A percentile compares a stretch with the other conserved stretches of the same genome.
phyloP scores from a whole-genome alignment of 306 rosid species.

The Vigna reflexopilosa region DNA sequence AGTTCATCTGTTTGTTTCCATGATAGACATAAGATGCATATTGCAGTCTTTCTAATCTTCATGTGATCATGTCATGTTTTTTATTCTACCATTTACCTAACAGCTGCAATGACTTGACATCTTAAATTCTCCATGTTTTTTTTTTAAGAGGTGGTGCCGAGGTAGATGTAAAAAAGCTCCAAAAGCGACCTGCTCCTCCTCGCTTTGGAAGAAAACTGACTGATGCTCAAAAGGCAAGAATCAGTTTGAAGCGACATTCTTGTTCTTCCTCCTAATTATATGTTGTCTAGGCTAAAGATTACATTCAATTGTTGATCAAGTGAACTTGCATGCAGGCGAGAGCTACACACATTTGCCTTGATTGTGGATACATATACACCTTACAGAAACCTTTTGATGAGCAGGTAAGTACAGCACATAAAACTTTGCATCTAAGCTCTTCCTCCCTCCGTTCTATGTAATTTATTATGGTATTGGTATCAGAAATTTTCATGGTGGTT shows the following conservation, averaged over 20 bases:
- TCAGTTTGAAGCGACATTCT: conserved; percentile 25
- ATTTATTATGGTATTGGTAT: conserved; percentile 2
- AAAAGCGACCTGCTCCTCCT: conserved; percentile 94
- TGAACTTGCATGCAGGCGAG: conserved; percentile 70
- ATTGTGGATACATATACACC: conserved; percentile 90
- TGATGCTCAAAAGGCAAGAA: conserved; percentile 80
- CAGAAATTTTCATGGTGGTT: background rate
- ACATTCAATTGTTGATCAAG: conserved; percentile 37
- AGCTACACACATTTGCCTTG: conserved; percentile 96
- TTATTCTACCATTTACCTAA: conserved; percentile 9
- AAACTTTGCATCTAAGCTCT: background rate
- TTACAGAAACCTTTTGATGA: conserved; percentile 86
- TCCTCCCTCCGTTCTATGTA: background rate
- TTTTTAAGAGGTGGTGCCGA: conserved; percentile 79
- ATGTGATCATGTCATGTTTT: background rate
- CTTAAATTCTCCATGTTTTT: conserved; percentile 29
- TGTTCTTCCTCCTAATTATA: conserved; percentile 1
- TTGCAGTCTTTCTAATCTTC: background rate
- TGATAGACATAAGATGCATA: background rate
- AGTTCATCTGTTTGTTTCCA: conserved; percentile 2
- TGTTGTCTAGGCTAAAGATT: conserved; percentile 20
- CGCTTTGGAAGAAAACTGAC: conserved; percentile 88
- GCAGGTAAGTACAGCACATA: conserved; percentile 57
- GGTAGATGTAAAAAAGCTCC: conserved; percentile 85
- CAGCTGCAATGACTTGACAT: background rate